These are phyloP conservation scores for Peniophora sp. DNA, from an alignment of 1,284 basidiomycete genomes.

Conservation along the genomic window DNA sequence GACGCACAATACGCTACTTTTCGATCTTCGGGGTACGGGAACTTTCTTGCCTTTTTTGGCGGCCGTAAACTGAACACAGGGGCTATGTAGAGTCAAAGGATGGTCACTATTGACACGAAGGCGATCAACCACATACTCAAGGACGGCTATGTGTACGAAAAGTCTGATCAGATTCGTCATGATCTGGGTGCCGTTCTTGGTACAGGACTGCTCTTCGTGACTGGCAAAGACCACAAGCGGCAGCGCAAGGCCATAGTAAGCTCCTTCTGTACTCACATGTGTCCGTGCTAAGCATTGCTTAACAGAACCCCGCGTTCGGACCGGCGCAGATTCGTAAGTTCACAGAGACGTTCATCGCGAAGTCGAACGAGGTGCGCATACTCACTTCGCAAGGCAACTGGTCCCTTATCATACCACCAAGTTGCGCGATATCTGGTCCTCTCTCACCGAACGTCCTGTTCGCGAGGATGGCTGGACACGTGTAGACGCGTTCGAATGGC, in stretches of 20 bases:
- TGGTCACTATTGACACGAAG: slow-evolving; percentile 41
- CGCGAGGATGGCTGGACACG: slow-evolving; percentile 8
- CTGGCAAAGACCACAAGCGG: background rate
- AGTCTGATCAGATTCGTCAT: slow-evolving; percentile 28
- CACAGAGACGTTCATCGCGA: slow-evolving; percentile 22
- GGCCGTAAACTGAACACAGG: background rate
- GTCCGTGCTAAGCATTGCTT: background rate
- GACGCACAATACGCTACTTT: slow-evolving; percentile 38
- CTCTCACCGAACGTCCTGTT: slow-evolving; percentile 3
- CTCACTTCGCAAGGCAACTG: background rate
- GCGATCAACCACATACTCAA: slow-evolving; percentile 42
- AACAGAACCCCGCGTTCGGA: slow-evolving; percentile 24
- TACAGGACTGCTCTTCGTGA: slow-evolving; percentile 21
- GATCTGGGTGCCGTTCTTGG: slow-evolving; percentile 33
- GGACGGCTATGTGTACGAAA: slow-evolving; percentile 37
- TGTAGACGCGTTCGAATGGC: slow-evolving; percentile 34
- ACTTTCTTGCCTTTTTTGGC: background rate
- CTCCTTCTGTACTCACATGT: background rate
- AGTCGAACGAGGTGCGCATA: slow-evolving; percentile 16
- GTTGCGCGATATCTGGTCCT: slow-evolving; percentile 18
- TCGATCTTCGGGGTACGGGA: slow-evolving; percentile 35
- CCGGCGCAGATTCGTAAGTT: slow-evolving; percentile 22
- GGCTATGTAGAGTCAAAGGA: slow-evolving; percentile 24
- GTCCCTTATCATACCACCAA: background rate
- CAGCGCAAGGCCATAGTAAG: slow-evolving; percentile 6